phyloP scores from a whole-genome alignment of 2,329 filamentous ascomycete genomes.

The Celoporthe dispersa region DNA sequence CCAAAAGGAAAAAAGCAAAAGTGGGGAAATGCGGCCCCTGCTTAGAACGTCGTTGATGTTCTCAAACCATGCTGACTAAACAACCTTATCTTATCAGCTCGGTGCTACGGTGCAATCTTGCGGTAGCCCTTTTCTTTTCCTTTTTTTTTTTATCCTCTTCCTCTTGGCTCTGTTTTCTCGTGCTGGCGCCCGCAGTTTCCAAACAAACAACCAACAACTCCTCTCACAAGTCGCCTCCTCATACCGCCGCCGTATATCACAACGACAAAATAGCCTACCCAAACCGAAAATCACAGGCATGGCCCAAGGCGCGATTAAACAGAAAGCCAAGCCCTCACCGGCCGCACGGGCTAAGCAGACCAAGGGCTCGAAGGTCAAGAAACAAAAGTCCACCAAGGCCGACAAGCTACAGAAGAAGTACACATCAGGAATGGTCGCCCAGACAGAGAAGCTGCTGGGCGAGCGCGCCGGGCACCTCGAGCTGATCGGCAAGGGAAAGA shows the following conservation, averaged over 20 bases:
- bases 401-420: slow-evolving; percentile 61
- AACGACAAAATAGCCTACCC: not conserved
- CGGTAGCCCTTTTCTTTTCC: not conserved
- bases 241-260: not conserved
- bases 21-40: not conserved
- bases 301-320: slow-evolving; percentile 61
- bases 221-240: not conserved
- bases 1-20: not conserved
- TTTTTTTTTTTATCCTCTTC: not conserved
- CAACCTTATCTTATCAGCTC: not conserved
- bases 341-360: slow-evolving; percentile 53
- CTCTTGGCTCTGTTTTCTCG: too few species aligned
- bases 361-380: slow-evolving; percentile 43
- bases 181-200: not conserved
- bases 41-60: not conserved
- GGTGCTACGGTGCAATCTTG: not conserved
- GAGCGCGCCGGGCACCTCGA: slow-evolving; percentile 64
- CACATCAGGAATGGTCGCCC: slow-evolving; percentile 55
- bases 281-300: slow-evolving; percentile 39
- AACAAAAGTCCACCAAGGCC: slow-evolving; percentile 45
- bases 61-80: not conserved
- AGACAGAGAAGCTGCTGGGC: slow-evolving; percentile 62
- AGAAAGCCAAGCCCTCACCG: slow-evolving; percentile 47
- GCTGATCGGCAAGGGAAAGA: slow-evolving; percentile 61
- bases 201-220: not conserved